Evolutionary conservation across 345 rosid species (phyloP).

Genomic region (Excoecaria cochinchinensis): DNA sequence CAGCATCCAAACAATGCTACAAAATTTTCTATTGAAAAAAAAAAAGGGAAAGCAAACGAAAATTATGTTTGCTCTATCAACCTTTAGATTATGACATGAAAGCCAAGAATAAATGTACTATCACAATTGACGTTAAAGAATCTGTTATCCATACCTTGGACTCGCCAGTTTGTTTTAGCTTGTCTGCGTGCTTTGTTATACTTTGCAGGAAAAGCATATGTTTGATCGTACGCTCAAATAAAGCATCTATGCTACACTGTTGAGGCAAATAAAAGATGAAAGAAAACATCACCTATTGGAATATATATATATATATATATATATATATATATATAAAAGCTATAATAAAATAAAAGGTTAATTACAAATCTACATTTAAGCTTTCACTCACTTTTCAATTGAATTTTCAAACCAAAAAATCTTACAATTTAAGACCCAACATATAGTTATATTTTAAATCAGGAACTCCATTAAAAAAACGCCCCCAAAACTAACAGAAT

Average conservation of each 20-base stretch:
- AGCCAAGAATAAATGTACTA: background rate
- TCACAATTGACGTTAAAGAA: background rate
- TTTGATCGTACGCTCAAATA: constrained; percentile 88
- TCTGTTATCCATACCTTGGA: constrained; percentile 54
- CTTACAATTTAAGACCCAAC: too few relatives aligned
- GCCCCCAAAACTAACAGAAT: too few relatives aligned
- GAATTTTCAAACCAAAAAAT: too few relatives aligned
- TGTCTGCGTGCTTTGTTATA: constrained; percentile 90
- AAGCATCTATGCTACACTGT: constrained; percentile 99
- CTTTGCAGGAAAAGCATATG: constrained; percentile 99
- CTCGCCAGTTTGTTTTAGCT: constrained; percentile 76
- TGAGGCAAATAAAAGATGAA: constrained; percentile 21
- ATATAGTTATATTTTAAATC: too few relatives aligned
- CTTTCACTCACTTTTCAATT: too few relatives aligned
- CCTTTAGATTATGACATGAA: background rate
- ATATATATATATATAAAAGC: too few relatives aligned
- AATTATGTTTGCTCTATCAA: background rate
- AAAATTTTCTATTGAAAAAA: background rate
- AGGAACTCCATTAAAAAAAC: too few relatives aligned
- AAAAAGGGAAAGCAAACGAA: background rate
- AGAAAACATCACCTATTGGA: constrained; percentile 11
- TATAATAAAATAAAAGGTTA: too few relatives aligned
- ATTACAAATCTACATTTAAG: too few relatives aligned
- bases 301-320: background rate
- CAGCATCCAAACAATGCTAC: background rate